phyloP scores from a whole-genome alignment of 176 grass and related monocot genomes.

The Eremochloa ophiuroides region DNA sequence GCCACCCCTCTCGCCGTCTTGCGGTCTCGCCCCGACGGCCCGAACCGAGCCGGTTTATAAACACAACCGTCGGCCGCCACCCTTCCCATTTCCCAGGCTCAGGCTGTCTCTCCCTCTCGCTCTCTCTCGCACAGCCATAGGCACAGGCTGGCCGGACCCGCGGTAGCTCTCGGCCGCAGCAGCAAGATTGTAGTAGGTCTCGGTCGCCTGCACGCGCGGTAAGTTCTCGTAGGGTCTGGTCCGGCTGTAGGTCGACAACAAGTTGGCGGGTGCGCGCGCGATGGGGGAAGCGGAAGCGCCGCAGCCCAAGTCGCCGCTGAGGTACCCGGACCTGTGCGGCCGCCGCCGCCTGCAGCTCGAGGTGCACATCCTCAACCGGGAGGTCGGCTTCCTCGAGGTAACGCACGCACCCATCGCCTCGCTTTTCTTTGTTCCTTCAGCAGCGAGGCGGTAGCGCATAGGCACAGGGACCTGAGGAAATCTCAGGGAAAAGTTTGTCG shows the following conservation, averaged over 20 bases:
- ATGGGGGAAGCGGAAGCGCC: conserved; percentile 59
- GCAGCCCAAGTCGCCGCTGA: conserved; percentile 73
- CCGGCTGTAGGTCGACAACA: neutral
- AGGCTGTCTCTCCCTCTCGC: neutral
- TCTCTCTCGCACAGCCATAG: neutral
- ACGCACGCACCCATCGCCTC: neutral
- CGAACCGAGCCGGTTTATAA: conserved; percentile 7
- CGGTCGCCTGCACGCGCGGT: no score
- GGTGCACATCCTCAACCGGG: conserved; percentile 90
- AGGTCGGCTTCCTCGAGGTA: conserved; percentile 91
- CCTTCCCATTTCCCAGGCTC: neutral
- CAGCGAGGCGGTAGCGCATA: neutral
- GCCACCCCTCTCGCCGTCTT: neutral
- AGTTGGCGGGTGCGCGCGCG: neutral
- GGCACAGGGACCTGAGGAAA: neutral
- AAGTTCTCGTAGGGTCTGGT: neutral
- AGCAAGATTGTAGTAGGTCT: neutral
- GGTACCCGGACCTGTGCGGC: conserved; percentile 88
- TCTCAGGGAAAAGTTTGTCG: neutral
- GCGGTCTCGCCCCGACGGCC: neutral
- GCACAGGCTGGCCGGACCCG: neutral
- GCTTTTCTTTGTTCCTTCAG: neutral
- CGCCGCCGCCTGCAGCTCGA: conserved; percentile 83
- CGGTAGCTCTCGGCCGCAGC: neutral
- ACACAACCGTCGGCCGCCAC: neutral